phyloP scores from a whole-genome alignment of 139 green algal species.

The Astrephomene gubernaculifera region DNA sequence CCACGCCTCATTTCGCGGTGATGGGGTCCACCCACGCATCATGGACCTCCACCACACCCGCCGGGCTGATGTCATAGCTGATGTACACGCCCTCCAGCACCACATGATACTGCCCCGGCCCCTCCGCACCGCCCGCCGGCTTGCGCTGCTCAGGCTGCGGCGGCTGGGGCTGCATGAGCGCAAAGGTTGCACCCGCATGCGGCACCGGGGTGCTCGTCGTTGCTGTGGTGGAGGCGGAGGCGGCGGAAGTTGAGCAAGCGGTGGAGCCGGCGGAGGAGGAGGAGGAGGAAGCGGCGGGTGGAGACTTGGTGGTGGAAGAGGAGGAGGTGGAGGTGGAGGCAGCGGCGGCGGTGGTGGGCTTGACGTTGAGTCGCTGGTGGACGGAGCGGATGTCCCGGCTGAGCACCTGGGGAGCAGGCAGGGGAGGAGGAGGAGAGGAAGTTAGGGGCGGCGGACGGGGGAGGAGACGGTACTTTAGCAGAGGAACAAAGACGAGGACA shows the following conservation, averaged over 20 bases:
- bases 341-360: not conserved
- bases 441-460: too few species aligned
- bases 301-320: not conserved
- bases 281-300: not conserved
- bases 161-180: not conserved
- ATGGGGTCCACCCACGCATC: constrained; percentile 36
- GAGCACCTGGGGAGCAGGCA: constrained; percentile 63
- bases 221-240: not conserved
- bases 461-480: too few species aligned
- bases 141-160: not conserved
- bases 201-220: too few species aligned
- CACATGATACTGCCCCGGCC: constrained; percentile 62
- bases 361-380: constrained; percentile 68
- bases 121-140: not conserved
- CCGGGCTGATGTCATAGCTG: constrained; percentile 53
- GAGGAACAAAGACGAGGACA: not conserved
- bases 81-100: constrained; percentile 72
- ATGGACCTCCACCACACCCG: constrained; percentile 5
- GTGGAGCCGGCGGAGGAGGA: constrained; percentile 2
- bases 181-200: not conserved
- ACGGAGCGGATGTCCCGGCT: constrained; percentile 79
- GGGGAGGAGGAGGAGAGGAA: not conserved
- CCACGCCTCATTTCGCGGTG: too few species aligned
- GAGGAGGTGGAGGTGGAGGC: not conserved
- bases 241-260: not conserved